A percentile compares a stretch with the other conserved stretches of the same genome.
phyloP scores from a whole-genome alignment of 2,329 filamentous ascomycete genomes.

The Ophiocordyceps robertsii region DNA sequence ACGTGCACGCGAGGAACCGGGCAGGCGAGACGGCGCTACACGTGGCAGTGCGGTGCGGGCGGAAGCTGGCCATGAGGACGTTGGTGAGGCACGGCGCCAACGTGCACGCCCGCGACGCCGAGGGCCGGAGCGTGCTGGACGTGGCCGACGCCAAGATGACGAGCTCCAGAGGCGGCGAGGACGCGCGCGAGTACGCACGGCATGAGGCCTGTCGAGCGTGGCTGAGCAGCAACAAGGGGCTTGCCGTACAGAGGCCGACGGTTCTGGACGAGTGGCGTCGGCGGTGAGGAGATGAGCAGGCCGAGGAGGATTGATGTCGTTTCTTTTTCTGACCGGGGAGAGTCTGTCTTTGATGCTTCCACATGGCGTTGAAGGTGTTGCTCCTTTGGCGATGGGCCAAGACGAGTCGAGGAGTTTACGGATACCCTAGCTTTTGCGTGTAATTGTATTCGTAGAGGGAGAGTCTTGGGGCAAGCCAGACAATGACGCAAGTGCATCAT shows the following conservation, averaged over 20 bases:
- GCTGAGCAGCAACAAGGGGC: constrained; percentile 22
- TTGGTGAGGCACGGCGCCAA: constrained; percentile 33
- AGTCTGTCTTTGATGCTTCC: too few relatives aligned
- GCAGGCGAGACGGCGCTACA: constrained; percentile 42
- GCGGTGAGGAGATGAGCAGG: too few relatives aligned
- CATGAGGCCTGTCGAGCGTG: constrained; percentile 32
- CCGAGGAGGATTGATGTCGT: too few relatives aligned
- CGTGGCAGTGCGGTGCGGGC: constrained; percentile 36
- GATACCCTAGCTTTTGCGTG: too few relatives aligned
- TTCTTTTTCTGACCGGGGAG: too few relatives aligned
- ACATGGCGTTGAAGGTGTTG: too few relatives aligned
- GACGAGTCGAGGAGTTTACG: too few relatives aligned
- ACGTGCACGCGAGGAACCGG: constrained; percentile 36
- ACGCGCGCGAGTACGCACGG: constrained; percentile 23
- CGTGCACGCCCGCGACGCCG: constrained; percentile 30
- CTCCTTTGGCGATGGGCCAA: too few relatives aligned
- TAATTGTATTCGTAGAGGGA: too few relatives aligned
- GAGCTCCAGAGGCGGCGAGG: constrained; percentile 13
- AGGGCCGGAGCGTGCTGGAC: constrained; percentile 30
- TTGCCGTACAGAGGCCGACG: constrained; percentile 24
- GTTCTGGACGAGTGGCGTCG: constrained; percentile 26
- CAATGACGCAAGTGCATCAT: too few relatives aligned
- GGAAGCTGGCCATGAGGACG: constrained; percentile 35
- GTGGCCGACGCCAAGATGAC: constrained; percentile 28
- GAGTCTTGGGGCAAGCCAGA: too few relatives aligned